Evolutionary conservation across 345 rosid genomes (phyloP), one percentile per base, ranked within the genome.

Genomic region (Sisymbrium irio): DNA sequence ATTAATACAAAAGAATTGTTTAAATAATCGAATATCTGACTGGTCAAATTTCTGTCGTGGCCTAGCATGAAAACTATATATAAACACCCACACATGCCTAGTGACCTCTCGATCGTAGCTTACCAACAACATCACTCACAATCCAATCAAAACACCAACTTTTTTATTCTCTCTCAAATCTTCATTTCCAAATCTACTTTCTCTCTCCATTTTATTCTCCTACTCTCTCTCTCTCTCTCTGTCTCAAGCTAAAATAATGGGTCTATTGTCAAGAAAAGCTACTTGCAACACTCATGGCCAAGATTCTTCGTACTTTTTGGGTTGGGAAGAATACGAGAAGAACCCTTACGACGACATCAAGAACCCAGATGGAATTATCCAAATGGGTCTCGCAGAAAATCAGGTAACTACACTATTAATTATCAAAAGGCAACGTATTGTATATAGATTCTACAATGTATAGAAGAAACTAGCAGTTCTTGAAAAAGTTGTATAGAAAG

Each of bases 301-400:
- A 77, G 88, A 88, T 77, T 90, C 96, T 40, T 86, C 93, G 7
- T 90, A 90, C 66, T 90, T 90, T 78, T 67, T 82, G 39, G 96
- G 96, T 37, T 90, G 96, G 96, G 68, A 86, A 65, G 93, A 88
- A 35, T 88, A 88, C 47, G 93, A 90, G 73, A 90, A 88, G 44
- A 86, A 90, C 74, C 96, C 91, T 20, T 88, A 83, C 60, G 88
- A 90, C 28, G 78, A 79, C 32, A 76, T 78, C 69, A 84, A 80
- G 49, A 90, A 90, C 53, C 91, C 93, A 1, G 25, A 65, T 13
- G 96, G 96, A 40, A 88, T 90, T 63, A 88, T 90, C 63, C 93
- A 88, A 64, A 88, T 90, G 93, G 93, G 96, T 58, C 87, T 90
- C 19, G 96, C 96, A 44, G 96, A 90, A 70, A 90, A 88, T 78